phyloP scores from a whole-genome alignment of 768 basidiomycete genomes.

The Filobasidium floriforme region DNA sequence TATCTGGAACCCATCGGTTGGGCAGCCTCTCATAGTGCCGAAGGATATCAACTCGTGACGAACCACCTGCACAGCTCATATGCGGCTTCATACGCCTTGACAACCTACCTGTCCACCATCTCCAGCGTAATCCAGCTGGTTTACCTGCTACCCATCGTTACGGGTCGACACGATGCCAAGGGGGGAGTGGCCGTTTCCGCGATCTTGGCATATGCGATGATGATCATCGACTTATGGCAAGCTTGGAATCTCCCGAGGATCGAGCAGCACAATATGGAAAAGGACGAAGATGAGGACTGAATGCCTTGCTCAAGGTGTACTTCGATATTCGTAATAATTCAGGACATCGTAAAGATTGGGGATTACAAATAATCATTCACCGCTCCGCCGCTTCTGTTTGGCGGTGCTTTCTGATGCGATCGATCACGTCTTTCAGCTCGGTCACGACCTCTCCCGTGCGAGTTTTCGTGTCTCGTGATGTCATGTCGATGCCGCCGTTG shows the following conservation, averaged over 20 bases:
- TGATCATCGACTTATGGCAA: not conserved
- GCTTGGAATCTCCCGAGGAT: not conserved
- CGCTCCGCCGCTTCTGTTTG: not conserved
- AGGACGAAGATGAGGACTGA: not conserved
- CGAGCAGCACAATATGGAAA: not conserved
- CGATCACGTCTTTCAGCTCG: constrained; percentile 35
- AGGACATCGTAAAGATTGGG: not conserved
- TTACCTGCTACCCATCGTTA: not conserved
- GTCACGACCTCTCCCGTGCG: constrained; percentile 26
- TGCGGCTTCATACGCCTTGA: not conserved
- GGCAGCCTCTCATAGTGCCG: no score
- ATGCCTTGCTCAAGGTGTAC: no score
- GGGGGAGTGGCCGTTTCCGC: not conserved
- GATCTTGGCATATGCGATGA: not conserved
- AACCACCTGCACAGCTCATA: not conserved
- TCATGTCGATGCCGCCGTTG: constrained; percentile 4
- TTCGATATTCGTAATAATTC: no score
- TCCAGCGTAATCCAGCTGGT: not conserved
- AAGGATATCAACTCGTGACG: not conserved
- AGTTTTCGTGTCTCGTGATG: not conserved
- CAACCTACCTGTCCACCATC: not conserved
- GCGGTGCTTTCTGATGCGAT: constrained; percentile 22
- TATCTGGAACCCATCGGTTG: no score
- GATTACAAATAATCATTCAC: not conserved
- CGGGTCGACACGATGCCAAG: not conserved